Evolutionary conservation across 257 asterid genomes (phyloP).

Genomic region (Lithospermum erythrorhizon): DNA sequence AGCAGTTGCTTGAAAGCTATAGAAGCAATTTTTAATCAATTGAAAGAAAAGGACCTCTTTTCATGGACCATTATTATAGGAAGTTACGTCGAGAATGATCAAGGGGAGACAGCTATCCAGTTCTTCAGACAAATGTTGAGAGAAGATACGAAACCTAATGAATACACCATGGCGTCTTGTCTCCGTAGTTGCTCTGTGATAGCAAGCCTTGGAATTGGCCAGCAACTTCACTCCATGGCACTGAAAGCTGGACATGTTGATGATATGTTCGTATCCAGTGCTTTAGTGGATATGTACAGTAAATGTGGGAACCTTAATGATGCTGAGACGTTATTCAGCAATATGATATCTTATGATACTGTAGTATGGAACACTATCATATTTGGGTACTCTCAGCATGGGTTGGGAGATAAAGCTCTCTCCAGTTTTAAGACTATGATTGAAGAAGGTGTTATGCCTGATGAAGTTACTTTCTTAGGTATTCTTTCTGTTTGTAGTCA

Average conservation of each 20-base stretch:
- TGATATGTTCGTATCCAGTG: constrained; percentile 47
- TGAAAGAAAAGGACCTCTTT: constrained; percentile 44
- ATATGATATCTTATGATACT: constrained; percentile 31
- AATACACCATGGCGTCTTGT: constrained; percentile 62
- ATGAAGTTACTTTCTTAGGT: constrained; percentile 53
- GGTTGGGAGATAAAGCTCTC: constrained; percentile 57
- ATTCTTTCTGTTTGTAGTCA: constrained; percentile 83
- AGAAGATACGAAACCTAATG: constrained; percentile 52
- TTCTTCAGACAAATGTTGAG: constrained; percentile 58
- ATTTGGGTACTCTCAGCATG: constrained; percentile 63
- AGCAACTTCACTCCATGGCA: constrained; percentile 52
- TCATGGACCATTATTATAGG: constrained; percentile 59
- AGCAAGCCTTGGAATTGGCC: constrained; percentile 58
- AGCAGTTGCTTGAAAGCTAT: constrained; percentile 43
- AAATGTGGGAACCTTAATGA: constrained; percentile 68
- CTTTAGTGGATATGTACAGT: constrained; percentile 67
- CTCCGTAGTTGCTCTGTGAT: constrained; percentile 53
- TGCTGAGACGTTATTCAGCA: constrained; percentile 48
- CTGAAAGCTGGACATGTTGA: constrained; percentile 42
- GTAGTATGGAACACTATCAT: constrained; percentile 83
- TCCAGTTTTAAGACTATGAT: constrained; percentile 45
- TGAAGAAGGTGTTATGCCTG: constrained; percentile 32
- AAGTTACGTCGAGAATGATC: constrained; percentile 52
- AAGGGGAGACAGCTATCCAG: constrained; percentile 53
- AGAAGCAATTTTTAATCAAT: constrained; percentile 40